These are phyloP conservation scores for Lyophyllum shimeji DNA, from an alignment of 768 basidiomycete genomes.

Conservation along the genomic window DNA sequence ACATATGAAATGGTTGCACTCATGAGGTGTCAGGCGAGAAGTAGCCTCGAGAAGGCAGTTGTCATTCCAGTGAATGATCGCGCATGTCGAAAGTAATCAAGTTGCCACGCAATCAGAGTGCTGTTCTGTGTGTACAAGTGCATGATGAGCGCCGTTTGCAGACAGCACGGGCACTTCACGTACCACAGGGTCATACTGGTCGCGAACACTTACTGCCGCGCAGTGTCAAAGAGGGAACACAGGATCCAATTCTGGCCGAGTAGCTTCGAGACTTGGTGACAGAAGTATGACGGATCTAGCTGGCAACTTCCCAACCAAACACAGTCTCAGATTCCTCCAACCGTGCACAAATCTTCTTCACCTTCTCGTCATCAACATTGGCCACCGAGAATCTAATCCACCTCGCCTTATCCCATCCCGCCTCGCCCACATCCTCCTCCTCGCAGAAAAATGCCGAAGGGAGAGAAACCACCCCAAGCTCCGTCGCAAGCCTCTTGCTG, in stretches of 20 bases:
- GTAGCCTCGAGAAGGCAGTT: slow-evolving; percentile 11
- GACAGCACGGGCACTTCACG: not conserved
- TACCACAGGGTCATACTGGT: not conserved
- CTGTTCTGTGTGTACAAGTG: not conserved
- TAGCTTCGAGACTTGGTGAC: no score
- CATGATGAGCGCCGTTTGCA: not conserved
- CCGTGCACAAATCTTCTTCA: slow-evolving; percentile 51
- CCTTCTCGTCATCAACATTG: slow-evolving; percentile 68
- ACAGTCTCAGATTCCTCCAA: slow-evolving; percentile 35
- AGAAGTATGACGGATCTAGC: not conserved
- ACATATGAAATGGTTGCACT: slow-evolving; percentile 4
- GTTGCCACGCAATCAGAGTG: not conserved
- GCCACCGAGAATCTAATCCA: slow-evolving; percentile 84
- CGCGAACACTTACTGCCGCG: no score
- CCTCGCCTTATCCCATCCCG: slow-evolving; percentile 40
- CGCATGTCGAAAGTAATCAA: slow-evolving; percentile 9
- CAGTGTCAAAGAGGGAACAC: no score
- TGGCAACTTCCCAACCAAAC: slow-evolving; percentile 36
- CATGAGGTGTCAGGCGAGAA: slow-evolving; percentile 9
- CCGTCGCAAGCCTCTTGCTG: slow-evolving; percentile 54
- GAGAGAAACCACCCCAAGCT: slow-evolving; percentile 64
- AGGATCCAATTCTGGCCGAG: no score
- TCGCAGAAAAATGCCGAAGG: slow-evolving; percentile 64
- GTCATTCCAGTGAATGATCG: slow-evolving; percentile 17
- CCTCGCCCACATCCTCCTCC: slow-evolving; percentile 27